Conservation (phyloP, 345 rosid species). For the Eutrema yunnanense region DNA sequence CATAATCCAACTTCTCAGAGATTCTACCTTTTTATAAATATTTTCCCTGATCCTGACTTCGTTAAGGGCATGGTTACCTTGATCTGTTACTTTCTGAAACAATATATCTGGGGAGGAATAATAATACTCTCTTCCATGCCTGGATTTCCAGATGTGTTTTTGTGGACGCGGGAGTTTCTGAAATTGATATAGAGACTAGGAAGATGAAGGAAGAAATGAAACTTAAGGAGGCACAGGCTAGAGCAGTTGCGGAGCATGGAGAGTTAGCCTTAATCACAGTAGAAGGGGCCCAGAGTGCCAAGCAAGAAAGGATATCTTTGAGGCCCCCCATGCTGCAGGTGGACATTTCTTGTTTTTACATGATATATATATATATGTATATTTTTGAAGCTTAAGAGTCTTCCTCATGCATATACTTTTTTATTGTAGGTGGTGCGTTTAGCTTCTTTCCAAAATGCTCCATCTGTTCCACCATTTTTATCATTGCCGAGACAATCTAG, state of each 20-base stretch:
- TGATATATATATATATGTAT: background rate
- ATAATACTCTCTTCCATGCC: conserved; percentile 19
- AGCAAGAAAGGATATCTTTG: conserved; percentile 67
- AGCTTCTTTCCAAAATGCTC: conserved; percentile 96
- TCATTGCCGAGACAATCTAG: conserved; percentile 73
- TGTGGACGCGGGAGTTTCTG: conserved; percentile 94
- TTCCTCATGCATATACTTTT: conserved; percentile 19
- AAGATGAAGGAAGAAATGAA: conserved; percentile 88
- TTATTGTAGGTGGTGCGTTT: conserved; percentile 77
- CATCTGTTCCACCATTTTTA: conserved; percentile 92
- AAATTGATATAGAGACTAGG: conserved; percentile 80
- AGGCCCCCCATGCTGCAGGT: conserved; percentile 99
- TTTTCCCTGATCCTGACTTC: conserved; percentile 4
- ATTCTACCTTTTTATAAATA: background rate
- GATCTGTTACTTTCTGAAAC: background rate
- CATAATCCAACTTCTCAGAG: background rate
- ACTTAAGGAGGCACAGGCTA: conserved; percentile 83
- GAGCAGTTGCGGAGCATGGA: conserved; percentile 91
- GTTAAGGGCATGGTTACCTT: background rate
- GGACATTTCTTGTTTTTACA: conserved; percentile 16
- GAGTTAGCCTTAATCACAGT: conserved; percentile 89
- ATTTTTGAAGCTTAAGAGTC: background rate
- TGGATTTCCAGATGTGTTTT: conserved; percentile 72
- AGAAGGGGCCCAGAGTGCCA: conserved; percentile 53
- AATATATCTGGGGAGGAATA: background rate